Conservation (phyloP, 306 rosid species). For the Prosopis cineraria region DNA sequence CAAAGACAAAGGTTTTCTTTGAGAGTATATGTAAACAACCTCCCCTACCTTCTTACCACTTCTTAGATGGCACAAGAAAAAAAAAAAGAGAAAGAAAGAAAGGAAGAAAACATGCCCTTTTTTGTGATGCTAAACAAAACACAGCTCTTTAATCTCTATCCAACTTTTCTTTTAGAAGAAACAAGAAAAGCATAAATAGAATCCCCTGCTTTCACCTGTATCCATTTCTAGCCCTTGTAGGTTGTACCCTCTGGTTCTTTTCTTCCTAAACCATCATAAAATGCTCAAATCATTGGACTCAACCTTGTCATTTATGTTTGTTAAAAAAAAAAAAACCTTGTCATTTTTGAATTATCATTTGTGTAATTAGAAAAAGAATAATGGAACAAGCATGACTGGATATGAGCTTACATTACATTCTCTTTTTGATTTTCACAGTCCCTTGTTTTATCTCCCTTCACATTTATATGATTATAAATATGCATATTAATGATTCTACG, state of each 20-base stretch:
- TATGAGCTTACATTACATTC: background rate
- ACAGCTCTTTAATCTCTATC: slow-evolving; percentile 24
- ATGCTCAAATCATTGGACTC: slow-evolving; percentile 24
- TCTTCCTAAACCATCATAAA: slow-evolving; percentile 22
- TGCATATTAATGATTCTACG: background rate
- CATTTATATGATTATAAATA: background rate
- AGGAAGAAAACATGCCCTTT: slow-evolving; percentile 12
- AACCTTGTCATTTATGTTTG: background rate
- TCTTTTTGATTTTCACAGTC: background rate
- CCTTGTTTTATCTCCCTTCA: background rate
- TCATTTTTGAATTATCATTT: too few relatives aligned
- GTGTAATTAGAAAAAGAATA: background rate
- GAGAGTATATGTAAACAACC: slow-evolving; percentile 31
- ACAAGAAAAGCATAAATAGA: slow-evolving; percentile 28
- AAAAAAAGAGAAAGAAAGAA: too few relatives aligned
- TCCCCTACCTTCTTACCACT: slow-evolving; percentile 7
- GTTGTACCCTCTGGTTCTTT: slow-evolving; percentile 35
- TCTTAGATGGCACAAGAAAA: background rate
- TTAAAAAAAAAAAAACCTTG: too few relatives aligned
- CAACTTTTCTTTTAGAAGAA: slow-evolving; percentile 31
- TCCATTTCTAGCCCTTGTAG: slow-evolving; percentile 29
- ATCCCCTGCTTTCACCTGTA: slow-evolving; percentile 30
- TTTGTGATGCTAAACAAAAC: slow-evolving; percentile 14
- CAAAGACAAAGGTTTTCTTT: slow-evolving; percentile 16
- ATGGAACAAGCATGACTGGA: too few relatives aligned